Evolutionary conservation across 164 flowering plant species (phyloP).

Genomic region (Platanus orientalis): DNA sequence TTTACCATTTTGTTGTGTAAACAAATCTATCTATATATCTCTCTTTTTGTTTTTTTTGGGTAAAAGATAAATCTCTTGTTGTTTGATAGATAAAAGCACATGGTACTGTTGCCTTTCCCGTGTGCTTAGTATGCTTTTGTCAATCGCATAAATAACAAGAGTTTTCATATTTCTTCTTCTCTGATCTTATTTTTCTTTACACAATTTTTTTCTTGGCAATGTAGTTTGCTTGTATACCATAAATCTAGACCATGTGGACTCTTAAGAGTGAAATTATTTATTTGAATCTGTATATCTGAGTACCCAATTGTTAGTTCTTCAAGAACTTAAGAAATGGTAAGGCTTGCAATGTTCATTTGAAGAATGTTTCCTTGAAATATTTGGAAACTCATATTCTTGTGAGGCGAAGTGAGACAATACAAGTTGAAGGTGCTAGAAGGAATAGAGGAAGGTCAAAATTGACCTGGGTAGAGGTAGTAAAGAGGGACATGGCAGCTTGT

Average conservation of each 20-base stretch:
- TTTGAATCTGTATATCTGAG: not conserved
- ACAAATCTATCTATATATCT: conserved; percentile 6
- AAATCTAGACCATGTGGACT: not conserved
- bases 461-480: too few species aligned
- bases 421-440: too few species aligned
- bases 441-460: too few species aligned
- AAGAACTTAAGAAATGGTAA: not conserved
- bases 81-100: conserved; percentile 18
- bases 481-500: too few species aligned
- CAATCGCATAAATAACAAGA: conserved; percentile 9
- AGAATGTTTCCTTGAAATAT: too few species aligned
- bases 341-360: not conserved
- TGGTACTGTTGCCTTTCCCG: not conserved
- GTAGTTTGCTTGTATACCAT: not conserved
- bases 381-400: too few species aligned
- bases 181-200: not conserved
- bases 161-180: conserved; percentile 3
- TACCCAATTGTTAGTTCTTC: not conserved
- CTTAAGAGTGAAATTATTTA: not conserved
- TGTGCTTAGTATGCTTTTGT: conserved; percentile 5
- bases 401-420: too few species aligned
- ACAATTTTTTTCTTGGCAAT: not conserved
- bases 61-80: conserved; percentile 4
- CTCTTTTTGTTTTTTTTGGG: conserved; percentile 10
- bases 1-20: conserved; percentile 14